These are phyloP conservation scores for Ophiostoma perfectum DNA, from an alignment of 2,329 filamentous ascomycete species.

Conservation along the genomic window DNA sequence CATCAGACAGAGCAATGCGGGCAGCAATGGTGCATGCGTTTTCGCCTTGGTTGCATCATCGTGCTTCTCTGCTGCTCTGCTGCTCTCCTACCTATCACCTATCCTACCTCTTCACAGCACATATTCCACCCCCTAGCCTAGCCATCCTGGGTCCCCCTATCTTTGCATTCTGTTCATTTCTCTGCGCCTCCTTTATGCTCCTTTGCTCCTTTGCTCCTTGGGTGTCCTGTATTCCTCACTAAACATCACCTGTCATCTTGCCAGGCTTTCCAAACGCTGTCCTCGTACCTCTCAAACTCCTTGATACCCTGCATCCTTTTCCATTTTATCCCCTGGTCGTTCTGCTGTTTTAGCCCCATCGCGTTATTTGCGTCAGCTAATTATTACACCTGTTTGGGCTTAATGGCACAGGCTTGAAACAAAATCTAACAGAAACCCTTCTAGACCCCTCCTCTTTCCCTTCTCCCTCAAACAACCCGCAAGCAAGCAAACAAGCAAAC, in stretches of 20 bases:
- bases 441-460: conserved; percentile 16
- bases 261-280: background rate
- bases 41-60: conserved; percentile 7
- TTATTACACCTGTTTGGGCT: conserved; percentile 19
- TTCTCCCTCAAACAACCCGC: background rate
- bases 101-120: too few relatives aligned
- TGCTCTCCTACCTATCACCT: background rate
- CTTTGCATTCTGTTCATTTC: conserved; percentile 4
- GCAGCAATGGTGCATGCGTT: background rate
- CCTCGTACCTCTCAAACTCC: background rate
- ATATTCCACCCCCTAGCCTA: background rate
- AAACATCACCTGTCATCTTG: background rate
- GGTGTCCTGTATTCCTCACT: background rate
- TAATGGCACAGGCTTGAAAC: conserved; percentile 22
- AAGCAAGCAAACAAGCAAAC: background rate
- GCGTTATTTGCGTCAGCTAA: conserved; percentile 15
- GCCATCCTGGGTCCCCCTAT: background rate
- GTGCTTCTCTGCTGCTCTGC: background rate
- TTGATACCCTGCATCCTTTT: background rate
- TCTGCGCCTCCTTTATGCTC: background rate
- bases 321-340: background rate
- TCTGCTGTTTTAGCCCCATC: conserved; percentile 13
- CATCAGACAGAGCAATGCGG: background rate
- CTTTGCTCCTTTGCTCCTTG: background rate
- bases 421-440: conserved; percentile 14